These are phyloP conservation scores for Umbellularia californica DNA, from an alignment of 164 flowering plant genomes.

Conservation along the genomic window DNA sequence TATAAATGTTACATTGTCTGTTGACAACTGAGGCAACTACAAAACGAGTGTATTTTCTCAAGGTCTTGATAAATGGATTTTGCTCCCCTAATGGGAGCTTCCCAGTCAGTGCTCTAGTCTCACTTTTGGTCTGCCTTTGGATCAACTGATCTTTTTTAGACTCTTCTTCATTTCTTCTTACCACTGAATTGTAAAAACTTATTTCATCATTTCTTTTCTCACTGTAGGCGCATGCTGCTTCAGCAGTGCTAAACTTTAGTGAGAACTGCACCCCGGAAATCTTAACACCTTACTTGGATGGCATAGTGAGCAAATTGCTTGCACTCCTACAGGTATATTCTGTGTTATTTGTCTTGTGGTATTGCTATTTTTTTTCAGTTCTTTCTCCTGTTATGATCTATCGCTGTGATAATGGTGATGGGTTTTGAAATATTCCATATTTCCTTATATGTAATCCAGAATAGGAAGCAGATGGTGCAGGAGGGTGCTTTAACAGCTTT, in stretches of 20 bases:
- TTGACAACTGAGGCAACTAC: too few relatives aligned
- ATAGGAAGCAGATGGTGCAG: conserved; percentile 98
- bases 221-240: conserved; percentile 97
- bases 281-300: conserved; percentile 87
- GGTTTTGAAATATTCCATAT: background rate
- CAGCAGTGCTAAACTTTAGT: conserved; percentile 96
- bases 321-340: conserved; percentile 81
- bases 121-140: too few relatives aligned
- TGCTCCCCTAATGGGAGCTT: too few relatives aligned
- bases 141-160: background rate
- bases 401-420: background rate
- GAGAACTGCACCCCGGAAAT: conserved; percentile 98
- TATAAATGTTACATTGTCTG: too few relatives aligned
- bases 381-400: background rate
- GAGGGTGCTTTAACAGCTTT: conserved; percentile 99
- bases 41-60: too few relatives aligned
- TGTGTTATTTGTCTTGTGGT: background rate
- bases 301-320: conserved; percentile 88
- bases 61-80: too few relatives aligned
- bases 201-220: background rate
- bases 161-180: background rate
- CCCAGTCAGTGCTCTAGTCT: too few relatives aligned
- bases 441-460: conserved; percentile 39
- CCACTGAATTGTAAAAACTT: background rate
- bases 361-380: background rate